Evolutionary conservation across 495 filamentous ascomycete genomes (phyloP).

Genomic region (Monascus purpureus): DNA sequence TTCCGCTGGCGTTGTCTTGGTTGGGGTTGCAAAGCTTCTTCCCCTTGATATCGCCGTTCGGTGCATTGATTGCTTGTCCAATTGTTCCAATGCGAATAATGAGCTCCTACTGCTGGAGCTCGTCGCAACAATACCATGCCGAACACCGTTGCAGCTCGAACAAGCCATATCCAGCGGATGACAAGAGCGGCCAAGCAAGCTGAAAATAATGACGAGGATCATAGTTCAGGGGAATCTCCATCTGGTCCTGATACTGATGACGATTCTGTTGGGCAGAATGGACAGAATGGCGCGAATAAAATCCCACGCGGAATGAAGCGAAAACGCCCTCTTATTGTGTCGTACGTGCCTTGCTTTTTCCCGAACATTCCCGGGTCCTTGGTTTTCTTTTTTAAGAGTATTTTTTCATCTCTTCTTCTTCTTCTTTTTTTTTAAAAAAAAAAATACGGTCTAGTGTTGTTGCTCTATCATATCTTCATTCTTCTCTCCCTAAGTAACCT

Average conservation of each 20-base stretch:
- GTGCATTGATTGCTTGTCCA: not conserved
- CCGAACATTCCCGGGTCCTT: not conserved
- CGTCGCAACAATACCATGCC: conserved; percentile 29
- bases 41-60: too few relatives aligned
- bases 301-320: conserved; percentile 23
- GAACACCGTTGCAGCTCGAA: conserved; percentile 17
- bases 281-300: too few relatives aligned
- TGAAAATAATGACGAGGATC: conserved; percentile 16
- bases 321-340: conserved; percentile 32
- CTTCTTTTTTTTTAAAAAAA: not conserved
- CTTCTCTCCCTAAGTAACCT: too few relatives aligned
- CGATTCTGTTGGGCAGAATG: conserved; percentile 19
- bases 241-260: conserved; percentile 26
- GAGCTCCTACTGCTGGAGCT: conserved; percentile 9
- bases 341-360: conserved; percentile 17
- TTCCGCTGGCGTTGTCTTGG: too few relatives aligned
- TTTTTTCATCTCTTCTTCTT: not conserved
- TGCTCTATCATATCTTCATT: too few relatives aligned
- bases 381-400: not conserved
- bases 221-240: conserved; percentile 25
- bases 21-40: too few relatives aligned
- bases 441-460: not conserved
- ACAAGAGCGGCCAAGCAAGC: too few relatives aligned
- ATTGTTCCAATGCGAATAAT: not conserved
- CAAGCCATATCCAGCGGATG: conserved; percentile 14